Evolutionary conservation across 495 filamentous ascomycete species (phyloP).

Genomic region (Staphylotrichum tortipilum): DNA sequence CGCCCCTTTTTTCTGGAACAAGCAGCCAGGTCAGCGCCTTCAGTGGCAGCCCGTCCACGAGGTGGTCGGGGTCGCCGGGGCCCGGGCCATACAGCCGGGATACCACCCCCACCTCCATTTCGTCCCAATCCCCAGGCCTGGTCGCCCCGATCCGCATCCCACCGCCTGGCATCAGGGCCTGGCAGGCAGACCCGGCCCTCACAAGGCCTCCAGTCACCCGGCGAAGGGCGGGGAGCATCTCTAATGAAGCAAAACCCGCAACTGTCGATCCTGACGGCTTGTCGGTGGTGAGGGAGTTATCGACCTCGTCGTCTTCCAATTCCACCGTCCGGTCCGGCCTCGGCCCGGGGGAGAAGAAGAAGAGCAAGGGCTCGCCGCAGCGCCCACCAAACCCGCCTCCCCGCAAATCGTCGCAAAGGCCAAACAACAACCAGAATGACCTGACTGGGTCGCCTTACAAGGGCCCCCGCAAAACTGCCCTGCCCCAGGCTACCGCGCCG

Average conservation of each 20-base stretch:
- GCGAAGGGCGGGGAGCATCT: slow-evolving; percentile 45
- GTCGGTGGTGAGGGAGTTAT: slow-evolving; percentile 53
- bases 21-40: slow-evolving; percentile 48
- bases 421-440: slow-evolving; percentile 33
- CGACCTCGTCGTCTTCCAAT: slow-evolving; percentile 53
- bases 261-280: slow-evolving; percentile 48
- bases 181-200: slow-evolving; percentile 50
- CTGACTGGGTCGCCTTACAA: slow-evolving; percentile 24
- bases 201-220: slow-evolving; percentile 62
- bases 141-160: slow-evolving; percentile 50
- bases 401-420: slow-evolving; percentile 54
- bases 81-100: slow-evolving; percentile 71
- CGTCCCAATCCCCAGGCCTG: slow-evolving; percentile 86
- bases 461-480: slow-evolving; percentile 20
- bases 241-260: slow-evolving; percentile 42
- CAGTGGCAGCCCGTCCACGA: slow-evolving; percentile 82
- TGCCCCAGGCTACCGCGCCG: slow-evolving; percentile 25
- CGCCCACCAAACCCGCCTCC: slow-evolving; percentile 54
- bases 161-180: slow-evolving; percentile 39
- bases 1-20: slow-evolving; percentile 50
- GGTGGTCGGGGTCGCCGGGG: slow-evolving; percentile 86
- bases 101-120: slow-evolving; percentile 91
- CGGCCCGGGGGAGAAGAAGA: slow-evolving; percentile 37
- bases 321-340: slow-evolving; percentile 42
- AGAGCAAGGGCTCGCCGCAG: slow-evolving; percentile 36